Percentiles rank a stretch among this genome's conserved stretches.
These are phyloP conservation scores for Mercurialis annua DNA, from an alignment of 345 rosid genomes.

Conservation along the genomic window DNA sequence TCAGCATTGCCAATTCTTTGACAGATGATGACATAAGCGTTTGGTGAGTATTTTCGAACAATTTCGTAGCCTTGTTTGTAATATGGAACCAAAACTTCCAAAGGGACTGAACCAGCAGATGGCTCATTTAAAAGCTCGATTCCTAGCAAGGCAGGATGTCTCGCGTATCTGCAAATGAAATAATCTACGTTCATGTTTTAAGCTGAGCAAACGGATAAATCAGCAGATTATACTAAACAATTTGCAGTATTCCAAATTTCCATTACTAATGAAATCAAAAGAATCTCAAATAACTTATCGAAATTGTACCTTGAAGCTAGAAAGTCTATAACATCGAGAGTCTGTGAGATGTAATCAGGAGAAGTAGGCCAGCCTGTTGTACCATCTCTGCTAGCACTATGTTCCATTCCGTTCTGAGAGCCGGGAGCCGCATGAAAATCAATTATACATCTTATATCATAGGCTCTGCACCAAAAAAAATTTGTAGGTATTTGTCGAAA, in stretches of 20 bases:
- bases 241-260: too few relatives aligned
- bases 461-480: constrained; percentile 44
- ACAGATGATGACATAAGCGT: constrained; percentile 60
- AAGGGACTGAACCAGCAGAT: constrained; percentile 52
- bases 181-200: not conserved
- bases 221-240: too few relatives aligned
- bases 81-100: constrained; percentile 52
- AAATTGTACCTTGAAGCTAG: constrained; percentile 57
- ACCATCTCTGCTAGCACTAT: constrained; percentile 74
- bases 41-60: constrained; percentile 49
- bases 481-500: constrained; percentile 11
- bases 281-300: not conserved
- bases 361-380: constrained; percentile 51
- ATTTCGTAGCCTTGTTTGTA: constrained; percentile 60
- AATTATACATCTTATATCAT: constrained; percentile 62
- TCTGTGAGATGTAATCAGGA: constrained; percentile 47
- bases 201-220: too few relatives aligned
- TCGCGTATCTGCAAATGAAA: constrained; percentile 46
- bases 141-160: constrained; percentile 60
- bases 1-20: constrained; percentile 79
- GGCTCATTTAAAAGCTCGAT: constrained; percentile 76
- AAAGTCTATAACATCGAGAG: constrained; percentile 62
- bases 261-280: too few relatives aligned
- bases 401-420: constrained; percentile 82
- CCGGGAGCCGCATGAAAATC: constrained; percentile 88